A percentile compares a stretch with the other conserved stretches of the same genome.
phyloP scores from a whole-genome alignment of 306 rosid genomes.

The Vigna reflexopilosa region DNA sequence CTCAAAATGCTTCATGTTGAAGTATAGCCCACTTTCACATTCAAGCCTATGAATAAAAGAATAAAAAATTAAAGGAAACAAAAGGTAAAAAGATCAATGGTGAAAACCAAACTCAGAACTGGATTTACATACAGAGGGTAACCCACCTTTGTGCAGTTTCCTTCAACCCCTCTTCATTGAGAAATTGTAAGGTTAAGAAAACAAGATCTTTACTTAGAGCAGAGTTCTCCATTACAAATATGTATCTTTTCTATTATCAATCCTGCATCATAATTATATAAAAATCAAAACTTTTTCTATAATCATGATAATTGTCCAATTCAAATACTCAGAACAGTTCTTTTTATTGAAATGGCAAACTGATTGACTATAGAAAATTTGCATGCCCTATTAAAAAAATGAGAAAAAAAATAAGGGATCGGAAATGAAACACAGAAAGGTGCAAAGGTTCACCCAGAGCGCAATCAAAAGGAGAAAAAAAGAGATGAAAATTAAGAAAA shows the following conservation, averaged over 20 bases:
- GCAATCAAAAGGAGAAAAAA: neutral
- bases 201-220: slow-evolving; percentile 30
- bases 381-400: neutral
- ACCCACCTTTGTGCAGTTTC: slow-evolving; percentile 50
- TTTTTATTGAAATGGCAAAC: neutral
- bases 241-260: slow-evolving; percentile 1
- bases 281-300: neutral
- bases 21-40: slow-evolving; percentile 55
- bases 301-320: neutral
- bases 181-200: slow-evolving; percentile 47
- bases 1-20: slow-evolving; percentile 53
- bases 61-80: neutral
- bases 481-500: neutral
- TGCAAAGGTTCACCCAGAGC: neutral
- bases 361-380: neutral
- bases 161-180: slow-evolving; percentile 44
- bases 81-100: slow-evolving; percentile 8
- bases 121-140: neutral
- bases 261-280: neutral
- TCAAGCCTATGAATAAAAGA: slow-evolving; percentile 51
- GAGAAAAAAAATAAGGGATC: neutral
- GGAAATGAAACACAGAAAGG: neutral
- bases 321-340: neutral
- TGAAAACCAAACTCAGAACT: neutral
- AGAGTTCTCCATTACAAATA: slow-evolving; percentile 35